Evolutionary conservation across 2,329 filamentous ascomycete genomes (phyloP).

Genomic region (Zymoseptoria tritici): DNA sequence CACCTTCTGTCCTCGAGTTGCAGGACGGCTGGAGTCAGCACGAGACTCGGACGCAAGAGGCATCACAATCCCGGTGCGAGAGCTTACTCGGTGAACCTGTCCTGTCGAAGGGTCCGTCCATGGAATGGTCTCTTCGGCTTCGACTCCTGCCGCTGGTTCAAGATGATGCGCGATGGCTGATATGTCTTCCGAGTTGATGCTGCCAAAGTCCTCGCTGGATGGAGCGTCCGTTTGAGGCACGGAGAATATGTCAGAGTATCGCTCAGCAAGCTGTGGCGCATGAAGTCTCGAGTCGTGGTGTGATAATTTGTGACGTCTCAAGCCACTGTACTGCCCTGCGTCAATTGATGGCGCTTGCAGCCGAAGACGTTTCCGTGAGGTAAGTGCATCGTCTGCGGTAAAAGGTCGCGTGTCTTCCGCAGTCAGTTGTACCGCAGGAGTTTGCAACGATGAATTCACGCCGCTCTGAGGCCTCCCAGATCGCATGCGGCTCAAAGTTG

Average conservation of each 20-base stretch:
- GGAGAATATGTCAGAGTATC: background rate
- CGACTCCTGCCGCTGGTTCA: background rate
- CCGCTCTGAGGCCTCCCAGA: background rate
- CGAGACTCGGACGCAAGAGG: background rate
- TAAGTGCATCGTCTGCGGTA: background rate
- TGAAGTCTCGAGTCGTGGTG: background rate
- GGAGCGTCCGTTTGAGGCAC: background rate
- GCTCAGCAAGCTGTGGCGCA: background rate
- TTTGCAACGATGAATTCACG: background rate
- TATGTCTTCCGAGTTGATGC: slow-evolving; percentile 18
- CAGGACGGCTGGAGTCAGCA: background rate
- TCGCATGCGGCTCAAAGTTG: background rate
- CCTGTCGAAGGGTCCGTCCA: slow-evolving; percentile 59
- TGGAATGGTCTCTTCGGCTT: slow-evolving; percentile 32
- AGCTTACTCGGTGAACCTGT: slow-evolving; percentile 45
- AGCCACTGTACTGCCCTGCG: background rate
- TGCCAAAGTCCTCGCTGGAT: slow-evolving; percentile 25
- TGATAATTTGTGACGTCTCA: background rate
- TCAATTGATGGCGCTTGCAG: background rate
- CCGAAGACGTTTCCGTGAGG: background rate
- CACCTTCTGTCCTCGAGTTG: background rate
- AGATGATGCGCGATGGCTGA: slow-evolving; percentile 8
- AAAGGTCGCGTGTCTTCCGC: background rate
- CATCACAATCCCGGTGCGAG: slow-evolving; percentile 45
- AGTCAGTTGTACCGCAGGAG: background rate